Percentiles rank a stretch among this genome's conserved stretches.
phyloP scores from a whole-genome alignment of 2,329 filamentous ascomycete species.

The Gliomastix tumulicola region DNA sequence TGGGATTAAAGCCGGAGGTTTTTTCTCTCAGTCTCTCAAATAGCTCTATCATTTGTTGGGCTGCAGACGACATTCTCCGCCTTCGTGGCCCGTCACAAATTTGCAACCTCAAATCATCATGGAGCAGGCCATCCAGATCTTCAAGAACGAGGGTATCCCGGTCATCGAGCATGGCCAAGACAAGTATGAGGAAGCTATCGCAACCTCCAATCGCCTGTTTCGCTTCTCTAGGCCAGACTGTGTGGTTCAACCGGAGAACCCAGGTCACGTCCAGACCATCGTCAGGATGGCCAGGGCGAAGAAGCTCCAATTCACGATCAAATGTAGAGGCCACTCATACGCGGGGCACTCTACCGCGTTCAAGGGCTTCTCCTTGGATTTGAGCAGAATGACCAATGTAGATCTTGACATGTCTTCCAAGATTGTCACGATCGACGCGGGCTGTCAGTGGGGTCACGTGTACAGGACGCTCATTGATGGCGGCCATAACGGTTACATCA shows the following conservation, averaged over 20 bases:
- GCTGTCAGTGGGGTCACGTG: constrained; percentile 20
- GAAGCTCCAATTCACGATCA: constrained; percentile 12
- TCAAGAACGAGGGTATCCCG: not conserved
- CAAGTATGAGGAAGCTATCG: not conserved
- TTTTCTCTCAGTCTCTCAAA: too few relatives aligned
- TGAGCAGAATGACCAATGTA: not conserved
- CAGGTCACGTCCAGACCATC: constrained; percentile 5
- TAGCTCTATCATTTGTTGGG: too few relatives aligned
- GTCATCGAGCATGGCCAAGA: not conserved
- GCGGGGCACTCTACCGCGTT: not conserved
- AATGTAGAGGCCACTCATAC: not conserved
- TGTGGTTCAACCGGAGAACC: not conserved
- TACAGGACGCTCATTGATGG: constrained; percentile 19
- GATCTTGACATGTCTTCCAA: not conserved
- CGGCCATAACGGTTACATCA: constrained; percentile 9
- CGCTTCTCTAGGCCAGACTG: not conserved
- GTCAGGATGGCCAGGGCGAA: constrained; percentile 13
- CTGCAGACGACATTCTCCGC: too few relatives aligned
- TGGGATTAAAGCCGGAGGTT: too few relatives aligned
- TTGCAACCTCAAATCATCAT: too few relatives aligned
- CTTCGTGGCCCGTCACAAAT: too few relatives aligned
- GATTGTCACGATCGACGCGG: constrained; percentile 15
- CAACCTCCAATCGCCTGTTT: not conserved
- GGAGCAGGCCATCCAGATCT: not conserved
- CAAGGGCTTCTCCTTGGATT: not conserved